Evolutionary conservation across 805 yeast genomes (phyloP).

Genomic region (Wickerhamiella bombiphila): DNA sequence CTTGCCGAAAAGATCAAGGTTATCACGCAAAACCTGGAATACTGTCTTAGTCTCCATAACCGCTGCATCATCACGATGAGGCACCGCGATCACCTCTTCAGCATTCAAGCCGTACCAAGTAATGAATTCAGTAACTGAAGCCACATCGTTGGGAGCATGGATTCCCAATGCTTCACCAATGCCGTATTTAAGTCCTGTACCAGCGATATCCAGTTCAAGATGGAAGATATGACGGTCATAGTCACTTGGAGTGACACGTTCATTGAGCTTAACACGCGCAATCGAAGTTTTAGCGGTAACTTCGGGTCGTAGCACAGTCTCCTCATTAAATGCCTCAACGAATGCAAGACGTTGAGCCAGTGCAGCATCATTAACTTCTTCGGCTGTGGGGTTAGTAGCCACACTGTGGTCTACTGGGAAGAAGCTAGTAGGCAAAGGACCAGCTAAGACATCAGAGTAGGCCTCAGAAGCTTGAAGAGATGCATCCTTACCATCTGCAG

Average conservation of each 20-base stretch:
- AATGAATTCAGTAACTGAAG: slow-evolving; percentile 54
- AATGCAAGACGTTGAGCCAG: slow-evolving; percentile 61
- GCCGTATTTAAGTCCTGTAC: slow-evolving; percentile 80
- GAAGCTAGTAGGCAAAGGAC: not conserved
- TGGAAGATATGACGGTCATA: slow-evolving; percentile 94
- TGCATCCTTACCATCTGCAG: too few species aligned
- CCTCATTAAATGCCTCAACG: slow-evolving; percentile 57
- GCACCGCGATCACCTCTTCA: slow-evolving; percentile 51
- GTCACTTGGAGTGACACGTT: slow-evolving; percentile 76
- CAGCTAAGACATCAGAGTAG: not conserved
- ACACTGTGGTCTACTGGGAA: not conserved
- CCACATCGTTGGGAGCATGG: slow-evolving; percentile 70
- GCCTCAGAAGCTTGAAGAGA: too few species aligned
- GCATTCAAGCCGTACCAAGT: slow-evolving; percentile 56
- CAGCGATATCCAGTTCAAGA: slow-evolving; percentile 80
- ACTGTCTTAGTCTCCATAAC: slow-evolving; percentile 62
- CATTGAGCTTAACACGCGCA: slow-evolving; percentile 82
- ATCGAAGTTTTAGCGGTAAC: slow-evolving; percentile 70
- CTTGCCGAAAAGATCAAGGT: slow-evolving; percentile 80
- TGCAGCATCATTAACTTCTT: slow-evolving; percentile 35
- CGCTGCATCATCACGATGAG: slow-evolving; percentile 42
- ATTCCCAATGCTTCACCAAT: slow-evolving; percentile 96
- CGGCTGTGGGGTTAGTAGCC: slow-evolving; percentile 1
- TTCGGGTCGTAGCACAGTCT: slow-evolving; percentile 69
- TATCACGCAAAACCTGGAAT: slow-evolving; percentile 65